phyloP scores from a whole-genome alignment of 2,329 filamentous ascomycete species.

The Lachnellula willkommii region DNA sequence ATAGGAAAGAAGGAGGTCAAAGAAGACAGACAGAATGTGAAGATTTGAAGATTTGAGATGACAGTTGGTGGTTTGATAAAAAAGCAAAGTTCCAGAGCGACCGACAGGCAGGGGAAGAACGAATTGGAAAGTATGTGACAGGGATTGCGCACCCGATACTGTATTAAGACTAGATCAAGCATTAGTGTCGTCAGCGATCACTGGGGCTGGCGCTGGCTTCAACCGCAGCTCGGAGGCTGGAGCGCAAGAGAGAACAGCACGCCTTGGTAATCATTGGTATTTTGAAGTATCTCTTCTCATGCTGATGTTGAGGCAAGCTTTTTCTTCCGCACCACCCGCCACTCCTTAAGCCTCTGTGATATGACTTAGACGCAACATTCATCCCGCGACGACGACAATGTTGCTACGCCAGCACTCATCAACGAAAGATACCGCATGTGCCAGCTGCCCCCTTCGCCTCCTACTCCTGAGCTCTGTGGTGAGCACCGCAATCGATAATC shows the following conservation, averaged over 20 bases:
- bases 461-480: constrained; percentile 22
- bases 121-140: not conserved
- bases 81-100: too few relatives aligned
- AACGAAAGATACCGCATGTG: constrained; percentile 23
- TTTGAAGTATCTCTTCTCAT: not conserved
- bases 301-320: not conserved
- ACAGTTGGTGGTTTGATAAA: not conserved
- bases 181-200: not conserved
- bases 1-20: not conserved
- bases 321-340: not conserved
- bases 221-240: not conserved
- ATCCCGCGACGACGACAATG: constrained; percentile 31
- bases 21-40: not conserved
- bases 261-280: not conserved
- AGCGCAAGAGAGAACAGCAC: not conserved
- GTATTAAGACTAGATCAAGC: not conserved
- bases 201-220: too few relatives aligned
- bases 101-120: not conserved
- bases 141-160: not conserved
- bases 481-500: constrained; percentile 15
- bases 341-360: constrained; percentile 11
- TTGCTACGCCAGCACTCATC: constrained; percentile 27
- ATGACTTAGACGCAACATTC: constrained; percentile 16
- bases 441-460: constrained; percentile 19
- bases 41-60: not conserved